Conservation (phyloP, 345 rosid species). For the Mallotus nudiflorus region DNA sequence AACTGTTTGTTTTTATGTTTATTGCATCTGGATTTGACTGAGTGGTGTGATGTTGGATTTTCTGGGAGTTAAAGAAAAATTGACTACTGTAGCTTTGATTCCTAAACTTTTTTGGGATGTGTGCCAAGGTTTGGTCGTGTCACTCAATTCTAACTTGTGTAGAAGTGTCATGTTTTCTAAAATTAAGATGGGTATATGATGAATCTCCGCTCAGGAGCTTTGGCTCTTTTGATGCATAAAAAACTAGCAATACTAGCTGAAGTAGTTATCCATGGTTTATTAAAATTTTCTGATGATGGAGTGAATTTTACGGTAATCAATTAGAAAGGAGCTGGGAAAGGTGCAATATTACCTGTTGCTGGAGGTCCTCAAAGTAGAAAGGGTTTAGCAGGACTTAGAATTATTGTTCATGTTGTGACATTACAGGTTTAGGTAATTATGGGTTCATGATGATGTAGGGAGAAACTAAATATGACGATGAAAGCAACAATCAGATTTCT, state of each 20-base stretch:
- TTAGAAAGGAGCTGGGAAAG: not conserved
- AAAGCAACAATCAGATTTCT: not conserved
- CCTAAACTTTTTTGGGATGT: not conserved
- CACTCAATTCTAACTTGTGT: not conserved
- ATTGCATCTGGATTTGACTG: slow-evolving; percentile 6
- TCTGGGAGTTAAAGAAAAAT: not conserved
- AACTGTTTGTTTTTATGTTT: not conserved
- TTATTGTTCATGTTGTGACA: not conserved
- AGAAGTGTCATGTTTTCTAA: slow-evolving; percentile 1
- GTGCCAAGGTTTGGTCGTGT: not conserved
- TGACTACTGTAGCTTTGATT: slow-evolving; percentile 3
- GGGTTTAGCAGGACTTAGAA: not conserved
- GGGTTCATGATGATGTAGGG: not conserved
- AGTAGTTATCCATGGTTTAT: not conserved
- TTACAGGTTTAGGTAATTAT: not conserved
- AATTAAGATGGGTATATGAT: not conserved
- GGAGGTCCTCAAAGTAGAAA: slow-evolving; percentile 1
- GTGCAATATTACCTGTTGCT: not conserved
- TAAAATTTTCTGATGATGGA: not conserved
- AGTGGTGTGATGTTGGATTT: not conserved
- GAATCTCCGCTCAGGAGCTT: slow-evolving; percentile 1
- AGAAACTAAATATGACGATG: not conserved
- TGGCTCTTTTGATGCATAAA: not conserved
- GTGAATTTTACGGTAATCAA: not conserved
- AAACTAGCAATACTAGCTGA: not conserved